A percentile compares a stretch with the other conserved stretches of the same genome.
Evolutionary conservation across 1,139 yeast genomes (phyloP).

Genomic region (Candida sp.): DNA sequence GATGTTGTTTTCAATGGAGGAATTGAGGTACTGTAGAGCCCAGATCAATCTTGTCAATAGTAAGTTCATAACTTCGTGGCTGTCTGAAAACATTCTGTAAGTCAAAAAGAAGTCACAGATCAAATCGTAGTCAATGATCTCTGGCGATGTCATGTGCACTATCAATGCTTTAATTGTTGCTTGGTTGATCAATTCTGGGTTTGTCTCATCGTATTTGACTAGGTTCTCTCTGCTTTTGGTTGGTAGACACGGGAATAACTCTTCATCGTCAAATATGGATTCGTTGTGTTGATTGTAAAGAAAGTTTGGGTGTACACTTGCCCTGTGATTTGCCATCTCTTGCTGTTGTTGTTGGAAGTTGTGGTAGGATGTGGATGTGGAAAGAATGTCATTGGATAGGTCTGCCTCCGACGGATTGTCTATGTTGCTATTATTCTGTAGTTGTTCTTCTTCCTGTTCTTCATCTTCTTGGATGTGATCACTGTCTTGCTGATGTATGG

Average conservation of each 20-base stretch:
- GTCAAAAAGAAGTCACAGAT: conserved; percentile 88
- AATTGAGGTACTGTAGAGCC: conserved; percentile 60
- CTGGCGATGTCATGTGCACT: conserved; percentile 80
- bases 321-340: conserved; percentile 8
- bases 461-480: background rate
- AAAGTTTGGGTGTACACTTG: conserved; percentile 22
- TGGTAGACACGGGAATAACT: conserved; percentile 37
- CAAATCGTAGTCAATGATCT: conserved; percentile 75
- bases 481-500: background rate
- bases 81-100: conserved; percentile 70
- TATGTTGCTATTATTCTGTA: background rate
- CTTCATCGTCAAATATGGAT: conserved; percentile 42
- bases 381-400: conserved; percentile 7
- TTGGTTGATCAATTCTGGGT: conserved; percentile 40
- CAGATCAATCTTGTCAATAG: conserved; percentile 72
- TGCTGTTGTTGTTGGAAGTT: conserved; percentile 12
- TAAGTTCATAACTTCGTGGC: conserved; percentile 60
- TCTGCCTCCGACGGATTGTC: background rate
- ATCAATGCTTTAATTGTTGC: conserved; percentile 59
- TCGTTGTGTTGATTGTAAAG: conserved; percentile 44
- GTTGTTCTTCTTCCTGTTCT: background rate
- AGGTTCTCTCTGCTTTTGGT: conserved; percentile 19
- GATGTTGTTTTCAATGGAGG: conserved; percentile 31
- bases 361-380: conserved; percentile 12
- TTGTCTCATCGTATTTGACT: conserved; percentile 40